phyloP scores from a whole-genome alignment of 2,329 filamentous ascomycete species.

The Beauveria scarabaeidicola region DNA sequence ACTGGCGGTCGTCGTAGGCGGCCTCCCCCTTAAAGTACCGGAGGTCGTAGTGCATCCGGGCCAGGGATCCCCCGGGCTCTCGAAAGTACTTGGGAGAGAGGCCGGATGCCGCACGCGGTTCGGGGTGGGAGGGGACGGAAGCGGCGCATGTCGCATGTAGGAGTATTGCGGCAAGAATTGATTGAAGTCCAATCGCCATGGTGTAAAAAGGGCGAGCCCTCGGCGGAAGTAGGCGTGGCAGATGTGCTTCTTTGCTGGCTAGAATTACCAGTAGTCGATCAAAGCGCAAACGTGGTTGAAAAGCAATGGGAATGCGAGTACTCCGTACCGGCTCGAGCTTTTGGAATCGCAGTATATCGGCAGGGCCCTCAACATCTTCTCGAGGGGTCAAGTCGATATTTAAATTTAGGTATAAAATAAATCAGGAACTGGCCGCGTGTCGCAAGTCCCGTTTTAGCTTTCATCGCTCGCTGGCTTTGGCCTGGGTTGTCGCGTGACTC shows the following conservation, averaged over 20 bases:
- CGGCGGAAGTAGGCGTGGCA: too few relatives aligned
- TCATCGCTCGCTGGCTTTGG: neutral
- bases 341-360: too few relatives aligned
- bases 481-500: neutral
- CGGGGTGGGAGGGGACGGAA: neutral
- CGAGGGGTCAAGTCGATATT: neutral
- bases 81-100: conserved; percentile 50
- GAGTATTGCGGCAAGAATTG: neutral
- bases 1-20: conserved; percentile 56
- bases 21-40: conserved; percentile 60
- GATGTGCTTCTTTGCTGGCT: too few relatives aligned
- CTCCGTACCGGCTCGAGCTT: too few relatives aligned
- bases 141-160: neutral
- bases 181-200: neutral
- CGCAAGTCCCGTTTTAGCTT: neutral
- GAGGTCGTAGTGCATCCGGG: conserved; percentile 63
- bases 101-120: neutral
- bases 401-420: neutral
- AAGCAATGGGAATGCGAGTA: too few relatives aligned
- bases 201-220: neutral
- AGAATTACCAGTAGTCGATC: too few relatives aligned
- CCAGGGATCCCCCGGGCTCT: conserved; percentile 52
- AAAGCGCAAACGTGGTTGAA: too few relatives aligned
- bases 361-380: neutral
- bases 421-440: neutral